Conservation (phyloP, 176 grass and related monocot genomes). For the Lolium rigidum region DNA sequence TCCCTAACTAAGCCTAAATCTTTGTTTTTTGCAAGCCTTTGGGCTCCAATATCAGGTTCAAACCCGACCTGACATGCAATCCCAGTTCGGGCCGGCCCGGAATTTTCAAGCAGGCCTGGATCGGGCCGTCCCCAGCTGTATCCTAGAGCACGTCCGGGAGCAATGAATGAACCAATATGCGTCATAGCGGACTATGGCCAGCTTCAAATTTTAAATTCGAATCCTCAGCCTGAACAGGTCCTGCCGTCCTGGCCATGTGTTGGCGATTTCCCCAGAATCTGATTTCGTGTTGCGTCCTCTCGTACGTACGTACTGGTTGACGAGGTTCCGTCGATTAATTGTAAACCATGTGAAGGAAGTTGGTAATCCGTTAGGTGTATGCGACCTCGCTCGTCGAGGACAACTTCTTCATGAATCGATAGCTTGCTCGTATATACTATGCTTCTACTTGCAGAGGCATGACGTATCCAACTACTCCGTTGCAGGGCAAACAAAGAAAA, state of each 20-base stretch:
- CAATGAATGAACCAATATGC: too few species aligned
- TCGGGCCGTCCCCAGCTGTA: too few species aligned
- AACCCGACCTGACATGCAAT: too few species aligned
- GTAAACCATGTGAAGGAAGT: not conserved
- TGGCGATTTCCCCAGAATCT: not conserved
- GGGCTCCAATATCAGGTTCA: too few species aligned
- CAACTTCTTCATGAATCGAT: not conserved
- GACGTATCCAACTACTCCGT: not conserved
- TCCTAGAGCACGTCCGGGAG: too few species aligned
- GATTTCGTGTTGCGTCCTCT: not conserved
- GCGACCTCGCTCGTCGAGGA: not conserved
- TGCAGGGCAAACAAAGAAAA: not conserved
- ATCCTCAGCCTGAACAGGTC: not conserved
- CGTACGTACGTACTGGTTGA: not conserved
- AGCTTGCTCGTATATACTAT: not conserved
- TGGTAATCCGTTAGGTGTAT: not conserved
- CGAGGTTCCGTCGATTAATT: not conserved
- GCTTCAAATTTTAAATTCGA: not conserved
- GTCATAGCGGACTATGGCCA: slow-evolving; percentile 1
- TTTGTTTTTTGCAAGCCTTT: too few species aligned
- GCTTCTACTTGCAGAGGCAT: not conserved
- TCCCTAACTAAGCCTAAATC: too few species aligned
- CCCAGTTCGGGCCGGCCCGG: too few species aligned
- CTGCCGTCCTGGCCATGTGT: not conserved
- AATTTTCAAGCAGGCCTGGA: too few species aligned